Evolutionary conservation across 1,284 basidiomycete genomes (phyloP), one percentile per base, ranked within the genome.

Genomic region (Sanghuangporus weigelae): DNA sequence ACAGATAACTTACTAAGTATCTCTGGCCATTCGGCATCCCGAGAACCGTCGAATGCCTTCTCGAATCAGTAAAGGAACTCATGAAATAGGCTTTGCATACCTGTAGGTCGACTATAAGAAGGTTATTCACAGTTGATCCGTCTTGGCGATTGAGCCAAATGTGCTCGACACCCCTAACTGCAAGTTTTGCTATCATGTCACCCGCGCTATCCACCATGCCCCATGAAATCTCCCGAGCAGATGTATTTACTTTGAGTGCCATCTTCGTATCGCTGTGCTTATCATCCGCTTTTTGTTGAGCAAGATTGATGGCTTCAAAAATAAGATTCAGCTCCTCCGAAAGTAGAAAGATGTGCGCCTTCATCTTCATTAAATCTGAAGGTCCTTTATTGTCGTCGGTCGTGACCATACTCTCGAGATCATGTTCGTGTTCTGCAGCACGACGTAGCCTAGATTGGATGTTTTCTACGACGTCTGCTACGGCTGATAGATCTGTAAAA

Each of bases 221-320:
- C 95, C 96, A 99, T 0, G 93, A 94, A 58, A 99, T 88, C 72
- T 96, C 92, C 8, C 89, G 85, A 0, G 95, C 94, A 5, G 87
- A 87, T 0, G 93, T 87, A 68, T 93, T 89, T 26, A 98, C 76
- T 48, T 93, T 83, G 44, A 96, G 79, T 1, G 94, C 92, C 0
- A 91, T 92, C 70, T 93, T 90, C 66, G 89, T 86, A 65, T 91
- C 90, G 11, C 86, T 77, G 53, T 82, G 80, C 31, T 66, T 72
- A 57, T 88, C 89, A 63, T 89, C 90, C 53, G 81, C 81, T 67
- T 85, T 84, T 69, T 90, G 90, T 72, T 95, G 92, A 50, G 90
- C 89, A 65, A 87, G 81, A 68, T 88, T 87, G 71, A 98, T 94
- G 0, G 94, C 93, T 59, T 95, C 93, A 73, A 97, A 95, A 63